Evolutionary conservation across 129 eudicot species (phyloP), one percentile per base, ranked within the genome.

Genomic region (Ambrosia trifida): DNA sequence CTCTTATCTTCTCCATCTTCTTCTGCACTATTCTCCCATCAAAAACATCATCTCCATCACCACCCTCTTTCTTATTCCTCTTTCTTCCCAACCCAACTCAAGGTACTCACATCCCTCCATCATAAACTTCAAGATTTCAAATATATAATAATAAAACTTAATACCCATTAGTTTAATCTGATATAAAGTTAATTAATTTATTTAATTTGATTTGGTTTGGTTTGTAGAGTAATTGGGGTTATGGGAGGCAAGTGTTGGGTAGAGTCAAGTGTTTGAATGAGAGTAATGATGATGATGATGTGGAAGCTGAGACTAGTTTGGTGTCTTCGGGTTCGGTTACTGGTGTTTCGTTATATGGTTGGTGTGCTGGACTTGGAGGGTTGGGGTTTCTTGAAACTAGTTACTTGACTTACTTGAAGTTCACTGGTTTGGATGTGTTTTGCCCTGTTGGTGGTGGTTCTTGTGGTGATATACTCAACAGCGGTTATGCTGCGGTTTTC

Each of bases 321-420:
- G 11, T 51, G 36, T 19, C 79, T 47, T 13, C 80, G 7, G 64
- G 61, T 70, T 28, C 76, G 68, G 45, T 45, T 17, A 52, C n/a
- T 68, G 64, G 79, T 24, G 77, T 75, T 85, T 85, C 96, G 56
- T 67, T 91, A 72, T 93, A 89, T 78, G 87, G 57, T 71, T 93
- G 95, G 98, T 87, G 83, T 78, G 96, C 92, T 24, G 95, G 76
- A 7, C 87, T 93, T 19, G 97, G 96, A 53, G 94, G 84, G 35
- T 45, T 95, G 47, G 99, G 99, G 47, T 90, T 90, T 69, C 56
- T 88, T 44, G 99, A 95, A 83, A 90, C 99, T 0, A 61, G 83
- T 40, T 95, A 95, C 70, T 73, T 95, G 86, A 86, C 81, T 16
- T 95, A 76, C 74, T 83, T 83, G 6, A 95, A 90, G 81, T 73